Evolutionary conservation across 129 eudicot genomes (phyloP), one percentile per base, ranked within the genome.

Genomic region (Gnaphalium uliginosum): DNA sequence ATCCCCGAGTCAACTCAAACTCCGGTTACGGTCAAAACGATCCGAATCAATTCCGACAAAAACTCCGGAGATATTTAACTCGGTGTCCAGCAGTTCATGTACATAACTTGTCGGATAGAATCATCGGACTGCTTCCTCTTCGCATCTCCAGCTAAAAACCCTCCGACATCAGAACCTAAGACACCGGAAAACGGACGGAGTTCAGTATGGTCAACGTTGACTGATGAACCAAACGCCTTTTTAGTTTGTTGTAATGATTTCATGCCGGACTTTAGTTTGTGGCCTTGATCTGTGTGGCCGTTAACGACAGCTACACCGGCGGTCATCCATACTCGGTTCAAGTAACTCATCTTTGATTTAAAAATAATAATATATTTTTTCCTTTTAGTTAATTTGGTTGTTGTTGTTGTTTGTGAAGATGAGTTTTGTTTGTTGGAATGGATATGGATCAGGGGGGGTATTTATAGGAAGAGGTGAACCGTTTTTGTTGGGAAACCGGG

Each of bases 1-100:
- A 10, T 13, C 43, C 17, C 51, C 51, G 51, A 14, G 51, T 43
- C 18, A 13, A 43, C 17, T 43, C 51, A 43, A 43, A 43, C 17
- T 0, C 51, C 51, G 18, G 51, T 43, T 43, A 43, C 51, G 51
- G 18, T 11, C 51, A 43, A 43, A 13, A 43, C 51, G 51, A 43
- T 56, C 25, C 25, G 13, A 17, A 56, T 56, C 62, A 56, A 56
- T 22, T 13, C 51, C 17, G 51, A 43, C 25, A 22, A 56, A 56
- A 56, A 17, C 62, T 21, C 62, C 26, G 3, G 24, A 4, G 62
- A 19, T 18, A 2, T 56, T 19, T 56, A 83, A 80, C 83, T 72
- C 54, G 71, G 85, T 50, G 83, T 86, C 89, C 89, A 86, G 73
- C 87, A 86, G 83, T 71, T 86, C 27, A 86, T 21, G 71, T 83